Conservation (phyloP, 164 flowering plant species). For the Dillenia suffruticosa region DNA sequence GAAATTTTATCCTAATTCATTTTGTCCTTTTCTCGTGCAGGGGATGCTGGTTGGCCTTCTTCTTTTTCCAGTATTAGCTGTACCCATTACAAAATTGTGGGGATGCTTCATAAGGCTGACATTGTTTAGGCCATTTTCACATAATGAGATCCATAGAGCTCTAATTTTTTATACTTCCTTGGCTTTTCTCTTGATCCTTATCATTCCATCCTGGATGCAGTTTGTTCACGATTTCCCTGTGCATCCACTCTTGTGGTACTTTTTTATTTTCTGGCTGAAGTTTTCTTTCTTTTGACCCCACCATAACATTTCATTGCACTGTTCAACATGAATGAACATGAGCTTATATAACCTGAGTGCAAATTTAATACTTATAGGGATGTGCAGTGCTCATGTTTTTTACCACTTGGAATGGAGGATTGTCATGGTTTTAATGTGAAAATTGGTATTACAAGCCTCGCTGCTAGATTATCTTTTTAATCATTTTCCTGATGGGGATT, state of each 20-base stretch:
- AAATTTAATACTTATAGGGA: too few species aligned
- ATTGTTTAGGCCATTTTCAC: constrained; percentile 13
- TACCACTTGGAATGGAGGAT: not conserved
- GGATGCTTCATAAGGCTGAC: constrained; percentile 12
- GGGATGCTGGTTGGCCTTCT: constrained; percentile 79
- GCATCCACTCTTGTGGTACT: constrained; percentile 85
- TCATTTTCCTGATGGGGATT: too few species aligned
- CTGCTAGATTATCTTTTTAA: too few species aligned
- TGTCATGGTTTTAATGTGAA: not conserved
- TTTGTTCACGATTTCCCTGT: constrained; percentile 63
- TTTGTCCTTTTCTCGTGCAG: constrained; percentile 32
- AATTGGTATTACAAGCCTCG: too few species aligned
- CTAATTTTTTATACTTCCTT: constrained; percentile 58
- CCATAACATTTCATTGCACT: not conserved
- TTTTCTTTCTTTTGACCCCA: not conserved
- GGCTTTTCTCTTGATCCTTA: constrained; percentile 32
- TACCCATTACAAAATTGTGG: constrained; percentile 34
- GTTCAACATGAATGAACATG: not conserved
- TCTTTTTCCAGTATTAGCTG: constrained; percentile 55
- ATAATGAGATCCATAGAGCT: constrained; percentile 33
- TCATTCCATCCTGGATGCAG: constrained; percentile 82
- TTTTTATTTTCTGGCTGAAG: not conserved
- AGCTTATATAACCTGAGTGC: not conserved
- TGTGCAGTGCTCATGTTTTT: not conserved
- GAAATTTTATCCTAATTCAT: constrained; percentile 4